A percentile compares a stretch with the other conserved stretches of the same genome.
Evolutionary conservation across 2,329 filamentous ascomycete species (phyloP).

Genomic region (Colletotrichum kahawae): DNA sequence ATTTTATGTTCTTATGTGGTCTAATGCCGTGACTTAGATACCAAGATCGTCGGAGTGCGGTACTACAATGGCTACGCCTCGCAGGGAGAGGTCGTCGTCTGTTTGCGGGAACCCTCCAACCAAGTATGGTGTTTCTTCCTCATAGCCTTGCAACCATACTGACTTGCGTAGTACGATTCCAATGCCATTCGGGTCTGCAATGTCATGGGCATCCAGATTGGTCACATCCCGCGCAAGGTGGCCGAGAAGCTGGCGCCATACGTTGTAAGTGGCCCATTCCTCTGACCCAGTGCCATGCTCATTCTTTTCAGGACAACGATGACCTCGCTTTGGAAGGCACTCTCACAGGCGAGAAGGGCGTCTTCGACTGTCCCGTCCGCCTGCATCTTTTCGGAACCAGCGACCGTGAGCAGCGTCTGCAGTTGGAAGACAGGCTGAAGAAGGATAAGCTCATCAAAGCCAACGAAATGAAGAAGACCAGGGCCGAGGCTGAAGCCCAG

Average conservation of each 20-base stretch:
- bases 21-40: constrained; percentile 33
- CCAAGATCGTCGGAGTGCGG: constrained; percentile 56
- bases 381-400: constrained; percentile 73
- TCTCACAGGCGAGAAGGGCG: constrained; percentile 69
- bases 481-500: constrained; percentile 56
- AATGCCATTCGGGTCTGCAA: constrained; percentile 85
- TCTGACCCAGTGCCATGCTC: background rate
- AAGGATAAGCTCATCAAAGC: constrained; percentile 66
- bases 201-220: constrained; percentile 76
- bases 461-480: constrained; percentile 60
- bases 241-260: constrained; percentile 77
- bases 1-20: background rate
- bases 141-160: background rate
- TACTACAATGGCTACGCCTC: constrained; percentile 70
- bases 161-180: constrained; percentile 58
- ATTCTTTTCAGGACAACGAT: constrained; percentile 53
- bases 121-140: constrained; percentile 34
- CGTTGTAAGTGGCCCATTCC: constrained; percentile 55
- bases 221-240: constrained; percentile 72
- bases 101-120: constrained; percentile 71
- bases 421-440: constrained; percentile 67
- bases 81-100: constrained; percentile 65
- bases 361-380: constrained; percentile 74
- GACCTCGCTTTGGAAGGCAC: constrained; percentile 71
- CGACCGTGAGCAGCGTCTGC: constrained; percentile 53